These are phyloP conservation scores for Pestalotiopsis sp. DNA, from an alignment of 2,329 filamentous ascomycete genomes.

Conservation along the genomic window DNA sequence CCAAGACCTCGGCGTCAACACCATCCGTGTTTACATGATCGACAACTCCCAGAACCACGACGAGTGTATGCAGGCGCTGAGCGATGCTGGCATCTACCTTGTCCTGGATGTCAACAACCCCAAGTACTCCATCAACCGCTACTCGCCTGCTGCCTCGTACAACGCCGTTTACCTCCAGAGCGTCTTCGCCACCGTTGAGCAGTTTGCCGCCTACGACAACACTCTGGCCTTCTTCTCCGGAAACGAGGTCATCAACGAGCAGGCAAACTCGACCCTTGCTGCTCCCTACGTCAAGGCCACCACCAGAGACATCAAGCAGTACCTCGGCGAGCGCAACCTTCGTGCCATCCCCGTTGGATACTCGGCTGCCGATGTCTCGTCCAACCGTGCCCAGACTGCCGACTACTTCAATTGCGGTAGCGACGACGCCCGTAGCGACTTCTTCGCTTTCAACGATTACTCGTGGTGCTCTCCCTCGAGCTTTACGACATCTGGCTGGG, in stretches of 20 bases:
- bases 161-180: constrained; percentile 83
- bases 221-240: constrained; percentile 85
- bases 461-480: constrained; percentile 77
- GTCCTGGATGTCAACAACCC: constrained; percentile 91
- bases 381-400: constrained; percentile 85
- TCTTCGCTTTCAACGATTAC: constrained; percentile 90
- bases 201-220: constrained; percentile 82
- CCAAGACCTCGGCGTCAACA: constrained; percentile 86
- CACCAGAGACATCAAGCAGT: constrained; percentile 76
- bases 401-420: constrained; percentile 92
- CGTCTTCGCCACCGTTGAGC: constrained; percentile 86
- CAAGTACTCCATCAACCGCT: constrained; percentile 84
- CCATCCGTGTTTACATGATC: constrained; percentile 88
- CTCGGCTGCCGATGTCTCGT: constrained; percentile 77
- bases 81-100: constrained; percentile 87
- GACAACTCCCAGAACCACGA: constrained; percentile 85
- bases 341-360: constrained; percentile 76
- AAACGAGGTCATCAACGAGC: constrained; percentile 78
- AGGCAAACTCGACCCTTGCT: constrained; percentile 61
- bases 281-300: constrained; percentile 79
- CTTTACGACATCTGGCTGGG: constrained; percentile 76
- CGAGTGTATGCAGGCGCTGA: constrained; percentile 80
- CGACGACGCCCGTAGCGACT: constrained; percentile 83
- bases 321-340: constrained; percentile 63
- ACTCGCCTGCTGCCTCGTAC: constrained; percentile 74